Base-by-base conservation (phyloP, 1,284 basidiomycete genomes). In the Rhizoctonia solani region DNA sequence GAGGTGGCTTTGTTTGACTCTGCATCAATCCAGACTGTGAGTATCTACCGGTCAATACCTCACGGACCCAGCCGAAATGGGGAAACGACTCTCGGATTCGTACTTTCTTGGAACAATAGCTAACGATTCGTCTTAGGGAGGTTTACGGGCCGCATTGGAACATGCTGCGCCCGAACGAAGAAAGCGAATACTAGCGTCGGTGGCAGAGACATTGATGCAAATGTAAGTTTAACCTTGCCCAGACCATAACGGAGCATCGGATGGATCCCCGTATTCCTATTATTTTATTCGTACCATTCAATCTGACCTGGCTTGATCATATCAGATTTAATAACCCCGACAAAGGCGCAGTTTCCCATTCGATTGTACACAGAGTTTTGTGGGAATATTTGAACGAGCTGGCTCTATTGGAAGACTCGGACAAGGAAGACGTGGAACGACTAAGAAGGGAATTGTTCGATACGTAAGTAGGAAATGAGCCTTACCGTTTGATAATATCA, bases 291-390 rank as follows among this genome's bases (percentile, higher is more conserved):
- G 9, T 9, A 14, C 21, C 19, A 19, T 5, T 19, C 6, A 19
- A 5, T 19, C 21, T 11, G 8, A 6, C 6, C 19, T 59, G 37
- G 16, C 52, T 34, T 54, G 29, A 13, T 25, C 42, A 19, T 13
- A 37, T 0, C 69, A 94, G 91, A 65, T 93, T 93, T 77, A 91
- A 95, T 75, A 92, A 94, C 71, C 84, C 92, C 0, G 92, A 95
- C 73, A 95, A 95, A 76, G 90, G 90, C 11, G 87, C 92, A 1
- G 81, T 93, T 11, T 87, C 89, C 0, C 91, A 94, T 76, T 86
- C 89, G 0, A 86, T 95, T 46, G 90, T 95, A 19, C 93, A 95
- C 74, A 85, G 90, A 32, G 89, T 87, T 0, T 74, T 90, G 5
- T 90, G 85, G 89, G 90, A 92, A 73, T 90, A 90, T 71, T 75